A percentile compares a stretch with the other conserved stretches of the same genome.
phyloP scores from a whole-genome alignment of 805 yeast species.

The Yarrowia hollandica region DNA sequence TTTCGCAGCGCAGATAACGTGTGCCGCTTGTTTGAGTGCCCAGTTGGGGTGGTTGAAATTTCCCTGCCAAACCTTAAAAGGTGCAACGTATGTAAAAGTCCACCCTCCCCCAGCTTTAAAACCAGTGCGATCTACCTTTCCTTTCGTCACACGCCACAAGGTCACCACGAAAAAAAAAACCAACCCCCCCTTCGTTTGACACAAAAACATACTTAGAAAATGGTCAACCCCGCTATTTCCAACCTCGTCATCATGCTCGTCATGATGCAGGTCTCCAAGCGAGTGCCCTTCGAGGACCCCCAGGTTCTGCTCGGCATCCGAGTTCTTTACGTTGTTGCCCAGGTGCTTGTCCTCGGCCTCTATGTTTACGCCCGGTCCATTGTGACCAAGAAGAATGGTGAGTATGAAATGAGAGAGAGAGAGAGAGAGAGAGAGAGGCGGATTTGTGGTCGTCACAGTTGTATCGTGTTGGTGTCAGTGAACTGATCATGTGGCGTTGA shows the following conservation, averaged over 20 bases:
- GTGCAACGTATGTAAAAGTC: constrained; percentile 10
- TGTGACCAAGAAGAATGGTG: constrained; percentile 70
- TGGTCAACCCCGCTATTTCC: constrained; percentile 84
- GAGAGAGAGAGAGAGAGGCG: too few relatives aligned
- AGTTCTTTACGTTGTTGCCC: constrained; percentile 65
- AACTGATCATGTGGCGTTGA: too few relatives aligned
- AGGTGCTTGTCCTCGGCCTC: constrained; percentile 59
- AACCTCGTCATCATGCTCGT: constrained; percentile 88
- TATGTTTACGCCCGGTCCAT: constrained; percentile 63
- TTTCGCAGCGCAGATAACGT: too few relatives aligned
- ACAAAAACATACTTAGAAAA: constrained; percentile 10
- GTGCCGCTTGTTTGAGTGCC: too few relatives aligned
- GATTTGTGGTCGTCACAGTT: too few relatives aligned
- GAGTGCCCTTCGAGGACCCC: constrained; percentile 85
- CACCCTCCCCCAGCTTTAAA: background rate
- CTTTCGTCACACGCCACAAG: background rate
- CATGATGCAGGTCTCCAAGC: constrained; percentile 94
- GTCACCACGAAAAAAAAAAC: background rate
- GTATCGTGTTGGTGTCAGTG: too few relatives aligned
- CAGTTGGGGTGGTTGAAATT: too few relatives aligned
- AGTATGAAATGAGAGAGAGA: constrained; percentile 22
- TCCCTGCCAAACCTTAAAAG: background rate
- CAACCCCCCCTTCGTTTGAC: background rate
- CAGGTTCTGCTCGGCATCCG: constrained; percentile 71
- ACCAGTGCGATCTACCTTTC: constrained; percentile 6